phyloP scores from a whole-genome alignment of 2,329 filamentous ascomycete species.

The Colletotrichum neosansevieriae region DNA sequence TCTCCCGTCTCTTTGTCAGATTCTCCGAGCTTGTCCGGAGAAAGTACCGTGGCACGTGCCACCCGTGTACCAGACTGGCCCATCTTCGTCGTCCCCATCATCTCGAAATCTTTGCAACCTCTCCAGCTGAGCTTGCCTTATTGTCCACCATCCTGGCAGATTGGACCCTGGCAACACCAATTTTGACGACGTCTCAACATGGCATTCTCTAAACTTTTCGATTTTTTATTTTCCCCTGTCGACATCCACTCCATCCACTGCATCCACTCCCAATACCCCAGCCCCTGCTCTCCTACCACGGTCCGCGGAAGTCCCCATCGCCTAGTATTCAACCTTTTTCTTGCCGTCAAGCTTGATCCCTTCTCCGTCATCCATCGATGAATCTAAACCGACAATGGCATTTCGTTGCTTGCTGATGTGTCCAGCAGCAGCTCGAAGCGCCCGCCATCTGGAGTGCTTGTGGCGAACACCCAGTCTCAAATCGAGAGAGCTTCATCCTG shows the following conservation, averaged over 20 bases:
- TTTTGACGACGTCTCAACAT: conserved; percentile 36
- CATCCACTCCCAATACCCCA: conserved; percentile 19
- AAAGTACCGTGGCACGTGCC: background rate
- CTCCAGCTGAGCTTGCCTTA: background rate
- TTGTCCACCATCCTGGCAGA: background rate
- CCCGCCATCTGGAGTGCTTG: conserved; percentile 2
- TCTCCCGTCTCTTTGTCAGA: too few relatives aligned
- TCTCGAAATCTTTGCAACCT: background rate
- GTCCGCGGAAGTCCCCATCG: background rate
- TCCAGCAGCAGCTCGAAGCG: conserved; percentile 2
- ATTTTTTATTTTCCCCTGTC: conserved; percentile 14
- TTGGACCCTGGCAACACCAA: conserved; percentile 9
- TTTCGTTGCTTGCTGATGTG: background rate
- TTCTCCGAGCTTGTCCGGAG: background rate
- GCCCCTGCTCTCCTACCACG: background rate
- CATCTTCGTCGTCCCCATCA: background rate
- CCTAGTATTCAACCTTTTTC: background rate
- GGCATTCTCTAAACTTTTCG: conserved; percentile 40
- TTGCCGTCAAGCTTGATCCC: conserved; percentile 8
- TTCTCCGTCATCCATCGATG: background rate
- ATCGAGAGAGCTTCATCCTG: background rate
- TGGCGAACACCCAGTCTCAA: background rate
- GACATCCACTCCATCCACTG: too few relatives aligned
- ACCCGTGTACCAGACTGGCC: background rate
- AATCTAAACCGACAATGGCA: background rate